Conservation (phyloP, 2,329 filamentous ascomycete species). For the Huntiella savannae region DNA sequence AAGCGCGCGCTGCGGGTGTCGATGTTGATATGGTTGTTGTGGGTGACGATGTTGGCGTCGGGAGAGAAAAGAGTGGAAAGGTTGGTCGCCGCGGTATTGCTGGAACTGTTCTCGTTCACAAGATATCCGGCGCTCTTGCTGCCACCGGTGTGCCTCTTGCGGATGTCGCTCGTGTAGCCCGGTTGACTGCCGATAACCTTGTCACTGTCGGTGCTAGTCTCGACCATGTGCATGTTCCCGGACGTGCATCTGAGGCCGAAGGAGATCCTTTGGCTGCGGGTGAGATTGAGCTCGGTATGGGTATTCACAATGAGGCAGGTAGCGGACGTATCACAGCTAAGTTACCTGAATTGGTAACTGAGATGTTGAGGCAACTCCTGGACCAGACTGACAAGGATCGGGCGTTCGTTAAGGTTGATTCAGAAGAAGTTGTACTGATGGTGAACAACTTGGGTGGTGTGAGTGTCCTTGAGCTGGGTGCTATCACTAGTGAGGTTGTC, state of each 20-base stretch:
- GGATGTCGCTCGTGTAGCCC: conserved; percentile 54
- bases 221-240: conserved; percentile 85
- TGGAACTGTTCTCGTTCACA: conserved; percentile 78
- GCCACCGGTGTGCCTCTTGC: conserved; percentile 47
- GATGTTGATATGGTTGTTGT: conserved; percentile 79
- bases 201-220: conserved; percentile 74
- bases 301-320: conserved; percentile 54
- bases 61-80: conserved; percentile 65
- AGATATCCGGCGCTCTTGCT: conserved; percentile 71
- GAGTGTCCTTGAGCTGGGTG: conserved; percentile 51
- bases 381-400: conserved; percentile 47
- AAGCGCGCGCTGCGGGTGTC: conserved; percentile 62
- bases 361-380: conserved; percentile 52
- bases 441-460: conserved; percentile 63
- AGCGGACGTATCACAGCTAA: conserved; percentile 32
- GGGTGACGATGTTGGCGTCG: conserved; percentile 81
- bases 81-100: conserved; percentile 82
- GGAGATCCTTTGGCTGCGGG: conserved; percentile 35
- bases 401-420: conserved; percentile 46
- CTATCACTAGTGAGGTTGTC: conserved; percentile 50
- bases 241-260: conserved; percentile 32
- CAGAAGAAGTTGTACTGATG: conserved; percentile 46
- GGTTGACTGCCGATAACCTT: conserved; percentile 52
- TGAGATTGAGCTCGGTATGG: conserved; percentile 53
- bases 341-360: conserved; percentile 35